Conservation (phyloP, 805 yeast genomes). For the Wickerhamiella lipophila region DNA sequence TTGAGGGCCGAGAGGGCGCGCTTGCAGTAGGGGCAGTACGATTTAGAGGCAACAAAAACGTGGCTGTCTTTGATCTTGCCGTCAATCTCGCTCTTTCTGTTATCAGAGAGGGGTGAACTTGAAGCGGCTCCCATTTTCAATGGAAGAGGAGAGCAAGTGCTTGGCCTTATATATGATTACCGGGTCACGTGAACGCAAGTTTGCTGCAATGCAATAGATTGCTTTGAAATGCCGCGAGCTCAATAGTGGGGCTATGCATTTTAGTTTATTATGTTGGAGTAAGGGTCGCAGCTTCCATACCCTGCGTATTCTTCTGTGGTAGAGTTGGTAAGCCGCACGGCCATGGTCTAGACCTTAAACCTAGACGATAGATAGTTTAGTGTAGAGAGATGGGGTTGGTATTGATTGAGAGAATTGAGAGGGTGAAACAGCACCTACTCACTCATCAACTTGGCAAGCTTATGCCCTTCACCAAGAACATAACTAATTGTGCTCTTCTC, state of each 20-base stretch:
- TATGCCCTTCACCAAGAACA: constrained; percentile 63
- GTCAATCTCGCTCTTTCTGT: constrained; percentile 36
- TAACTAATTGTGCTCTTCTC: constrained; percentile 47
- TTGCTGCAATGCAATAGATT: no score
- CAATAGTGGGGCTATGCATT: no score
- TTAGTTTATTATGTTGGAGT: no score
- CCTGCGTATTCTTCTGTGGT: no score
- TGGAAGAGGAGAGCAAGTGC: not conserved
- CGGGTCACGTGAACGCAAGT: not conserved
- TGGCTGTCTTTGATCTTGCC: constrained; percentile 49
- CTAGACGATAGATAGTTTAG: no score
- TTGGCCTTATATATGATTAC: not conserved
- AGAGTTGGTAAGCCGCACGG: no score
- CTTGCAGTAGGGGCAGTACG: constrained; percentile 52
- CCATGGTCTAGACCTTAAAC: no score
- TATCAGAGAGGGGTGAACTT: not conserved
- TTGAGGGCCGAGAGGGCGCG: constrained; percentile 36
- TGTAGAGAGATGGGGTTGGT: no score
- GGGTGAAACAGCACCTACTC: no score
- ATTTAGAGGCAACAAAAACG: constrained; percentile 72
- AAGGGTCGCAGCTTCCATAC: no score
- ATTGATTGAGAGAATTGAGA: no score
- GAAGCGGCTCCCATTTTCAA: not conserved
- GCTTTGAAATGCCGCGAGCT: no score
- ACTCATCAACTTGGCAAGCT: constrained; percentile 29